A percentile compares a stretch with the other conserved stretches of the same genome.
Conservation (phyloP, 1,284 basidiomycete genomes). For the Cryptococcus floricola region DNA sequence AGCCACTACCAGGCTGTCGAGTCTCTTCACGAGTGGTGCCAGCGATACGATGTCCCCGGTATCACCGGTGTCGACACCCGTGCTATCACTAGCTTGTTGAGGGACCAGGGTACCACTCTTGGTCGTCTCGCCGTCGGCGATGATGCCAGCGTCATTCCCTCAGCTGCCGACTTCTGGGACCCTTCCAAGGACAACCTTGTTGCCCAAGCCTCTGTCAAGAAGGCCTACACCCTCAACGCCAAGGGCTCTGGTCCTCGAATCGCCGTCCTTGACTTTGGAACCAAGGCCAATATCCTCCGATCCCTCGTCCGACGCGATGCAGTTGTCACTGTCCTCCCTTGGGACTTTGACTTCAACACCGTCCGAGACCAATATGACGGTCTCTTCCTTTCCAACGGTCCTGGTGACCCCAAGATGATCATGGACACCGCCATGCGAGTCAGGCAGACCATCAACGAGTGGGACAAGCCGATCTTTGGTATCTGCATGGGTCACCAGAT, state of each 20-base stretch:
- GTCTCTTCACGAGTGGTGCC: conserved; percentile 89
- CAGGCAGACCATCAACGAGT: conserved; percentile 75
- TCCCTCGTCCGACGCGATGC: conserved; percentile 86
- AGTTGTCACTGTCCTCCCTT: conserved; percentile 90
- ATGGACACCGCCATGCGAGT: conserved; percentile 78
- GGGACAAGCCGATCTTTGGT: conserved; percentile 91
- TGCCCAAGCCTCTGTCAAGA: conserved; percentile 82
- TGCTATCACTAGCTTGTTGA: conserved; percentile 86
- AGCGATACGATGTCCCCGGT: conserved; percentile 82
- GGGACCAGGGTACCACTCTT: conserved; percentile 95
- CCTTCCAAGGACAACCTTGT: conserved; percentile 89
- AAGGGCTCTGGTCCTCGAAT: conserved; percentile 76
- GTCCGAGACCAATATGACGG: conserved; percentile 89
- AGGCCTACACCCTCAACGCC: conserved; percentile 82
- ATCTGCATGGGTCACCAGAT: conserved; percentile 99
- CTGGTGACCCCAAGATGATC: conserved; percentile 88
- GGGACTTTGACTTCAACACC: conserved; percentile 93
- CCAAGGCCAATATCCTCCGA: conserved; percentile 94
- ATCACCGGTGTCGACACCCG: conserved; percentile 97
- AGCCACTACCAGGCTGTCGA: conserved; percentile 94
- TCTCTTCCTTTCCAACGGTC: conserved; percentile 93
- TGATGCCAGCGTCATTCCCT: conserved; percentile 64
- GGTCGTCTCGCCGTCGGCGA: conserved; percentile 82
- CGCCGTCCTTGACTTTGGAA: conserved; percentile 94
- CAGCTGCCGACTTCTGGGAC: conserved; percentile 77